Conservation (phyloP, 108 stramenopile species). For the Nannochloropsis oceanica region DNA sequence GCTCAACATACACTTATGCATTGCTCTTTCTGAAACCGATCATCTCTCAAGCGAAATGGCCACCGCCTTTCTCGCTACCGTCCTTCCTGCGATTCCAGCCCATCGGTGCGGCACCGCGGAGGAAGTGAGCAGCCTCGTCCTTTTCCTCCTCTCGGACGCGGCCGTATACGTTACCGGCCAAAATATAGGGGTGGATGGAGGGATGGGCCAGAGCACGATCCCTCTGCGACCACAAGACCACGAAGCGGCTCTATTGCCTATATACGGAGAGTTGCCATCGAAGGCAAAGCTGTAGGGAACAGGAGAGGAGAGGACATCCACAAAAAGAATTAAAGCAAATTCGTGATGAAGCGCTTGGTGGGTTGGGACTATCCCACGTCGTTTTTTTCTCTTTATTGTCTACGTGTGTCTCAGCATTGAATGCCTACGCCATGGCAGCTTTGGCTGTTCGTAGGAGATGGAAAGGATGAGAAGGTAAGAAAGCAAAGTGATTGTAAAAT, state of each 20-base stretch:
- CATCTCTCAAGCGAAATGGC: background rate
- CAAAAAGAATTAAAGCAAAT: too few relatives aligned
- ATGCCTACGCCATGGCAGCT: too few relatives aligned
- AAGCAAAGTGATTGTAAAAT: too few relatives aligned
- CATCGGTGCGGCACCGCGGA: slow-evolving; percentile 13
- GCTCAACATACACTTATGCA: background rate
- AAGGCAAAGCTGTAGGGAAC: background rate
- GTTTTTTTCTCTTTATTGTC: too few relatives aligned
- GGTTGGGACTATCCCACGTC: too few relatives aligned
- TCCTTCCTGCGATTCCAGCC: slow-evolving; percentile 1
- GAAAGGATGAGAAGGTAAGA: too few relatives aligned
- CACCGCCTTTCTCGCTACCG: background rate
- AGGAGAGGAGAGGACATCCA: too few relatives aligned
- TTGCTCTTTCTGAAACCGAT: too few relatives aligned
- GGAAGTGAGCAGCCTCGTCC: background rate
- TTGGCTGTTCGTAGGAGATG: too few relatives aligned
- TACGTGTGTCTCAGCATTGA: too few relatives aligned
- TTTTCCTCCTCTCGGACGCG: background rate
- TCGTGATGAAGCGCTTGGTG: too few relatives aligned
- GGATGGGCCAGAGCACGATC: background rate
- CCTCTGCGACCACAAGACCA: background rate
- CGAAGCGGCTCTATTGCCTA: background rate
- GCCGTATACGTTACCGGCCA: slow-evolving; percentile 6
- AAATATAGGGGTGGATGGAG: slow-evolving; percentile 5
- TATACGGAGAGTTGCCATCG: background rate